Base-by-base conservation (phyloP, 176 grass and related monocot species). In the Carex kokanica region DNA sequence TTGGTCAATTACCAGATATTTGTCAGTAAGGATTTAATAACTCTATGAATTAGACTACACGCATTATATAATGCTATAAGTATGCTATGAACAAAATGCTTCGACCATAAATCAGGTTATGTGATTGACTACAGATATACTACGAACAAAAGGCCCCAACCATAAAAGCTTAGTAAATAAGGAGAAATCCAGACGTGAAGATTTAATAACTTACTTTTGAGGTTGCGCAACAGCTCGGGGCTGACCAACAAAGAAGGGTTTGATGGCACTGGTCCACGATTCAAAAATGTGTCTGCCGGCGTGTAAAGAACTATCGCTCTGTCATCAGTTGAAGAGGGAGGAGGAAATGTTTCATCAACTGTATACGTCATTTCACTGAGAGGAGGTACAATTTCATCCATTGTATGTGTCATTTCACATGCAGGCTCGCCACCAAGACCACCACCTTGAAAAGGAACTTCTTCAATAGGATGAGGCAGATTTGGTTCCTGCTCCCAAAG, bases 221-320 rank as follows among this genome's bases (percentile, higher is more conserved):
- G 83, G 43, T 82, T 60, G 75, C 82, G 89, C 58, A 98, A 79
- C 87, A 95, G 79, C 74, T 94, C 82, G 54, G 92, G 83, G 84
- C 90, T 91, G 70, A 98, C 64, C 86, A 84, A 80, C 64, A 98
- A 83, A 74, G 95, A 95, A 74, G 82, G 88, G 74, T 78, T 90
- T 38, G 90, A 74, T 21, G 78, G 82, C 86, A 59, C 64, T 58
- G 82, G 57, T 24, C 69, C 47, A 74, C 87, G 64, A 45, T 67
- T 5, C 34, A 31, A 15, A 65, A 60, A 32, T 24, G 79, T 31
- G 54, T 98, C 75, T 60, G 86, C 49, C 56, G 92, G 79, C 32
- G 91, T 91, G 84, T 98, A 98, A 43, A 94, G 64, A 78, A 98
- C 90, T 65, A 98, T 84, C n/a, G 95, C 55, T 87, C 74, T 88